phyloP scores from a whole-genome alignment of 2,329 filamentous ascomycete genomes.

The Neofusicoccum laricinum region DNA sequence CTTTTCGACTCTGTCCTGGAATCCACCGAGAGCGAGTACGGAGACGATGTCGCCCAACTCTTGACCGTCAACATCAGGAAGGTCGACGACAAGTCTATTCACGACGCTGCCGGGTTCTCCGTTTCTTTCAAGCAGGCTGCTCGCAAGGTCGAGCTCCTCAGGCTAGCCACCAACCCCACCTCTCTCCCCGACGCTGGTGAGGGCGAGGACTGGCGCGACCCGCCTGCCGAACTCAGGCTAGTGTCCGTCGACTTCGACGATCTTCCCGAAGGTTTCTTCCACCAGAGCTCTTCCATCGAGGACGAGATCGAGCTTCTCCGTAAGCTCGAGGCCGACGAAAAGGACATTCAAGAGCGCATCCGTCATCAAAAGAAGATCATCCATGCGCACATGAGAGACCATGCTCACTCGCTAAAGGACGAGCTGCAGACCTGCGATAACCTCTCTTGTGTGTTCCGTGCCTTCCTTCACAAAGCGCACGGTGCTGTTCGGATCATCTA shows the following conservation, averaged over 20 bases:
- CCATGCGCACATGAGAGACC: slow-evolving; percentile 28
- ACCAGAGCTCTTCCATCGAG: slow-evolving; percentile 27
- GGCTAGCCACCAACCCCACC: slow-evolving; percentile 32
- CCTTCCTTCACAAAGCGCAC: slow-evolving; percentile 35
- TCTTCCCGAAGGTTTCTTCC: slow-evolving; percentile 12
- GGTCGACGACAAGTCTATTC: slow-evolving; percentile 34
- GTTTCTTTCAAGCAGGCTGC: slow-evolving; percentile 39
- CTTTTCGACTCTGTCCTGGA: slow-evolving; percentile 26
- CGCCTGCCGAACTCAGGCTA: slow-evolving; percentile 33
- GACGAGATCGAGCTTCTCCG: slow-evolving; percentile 41
- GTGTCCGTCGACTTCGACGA: slow-evolving; percentile 20
- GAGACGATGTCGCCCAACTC: slow-evolving; percentile 32
- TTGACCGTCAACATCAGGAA: slow-evolving; percentile 39
- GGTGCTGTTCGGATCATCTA: slow-evolving; percentile 31
- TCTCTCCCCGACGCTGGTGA: slow-evolving; percentile 27
- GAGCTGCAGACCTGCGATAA: slow-evolving; percentile 43
- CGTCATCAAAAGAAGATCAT: slow-evolving; percentile 35
- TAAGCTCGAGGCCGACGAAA: slow-evolving; percentile 37
- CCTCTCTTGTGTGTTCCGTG: slow-evolving; percentile 41
- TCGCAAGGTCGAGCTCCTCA: slow-evolving; percentile 35
- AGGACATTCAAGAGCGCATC: slow-evolving; percentile 36
- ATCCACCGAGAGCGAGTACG: slow-evolving; percentile 19
- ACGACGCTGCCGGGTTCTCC: slow-evolving; percentile 35
- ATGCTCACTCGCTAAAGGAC: slow-evolving; percentile 33
- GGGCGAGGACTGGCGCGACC: slow-evolving; percentile 36